phyloP scores from a whole-genome alignment of 2,329 filamentous ascomycete genomes.

The Bisporella sp. region DNA sequence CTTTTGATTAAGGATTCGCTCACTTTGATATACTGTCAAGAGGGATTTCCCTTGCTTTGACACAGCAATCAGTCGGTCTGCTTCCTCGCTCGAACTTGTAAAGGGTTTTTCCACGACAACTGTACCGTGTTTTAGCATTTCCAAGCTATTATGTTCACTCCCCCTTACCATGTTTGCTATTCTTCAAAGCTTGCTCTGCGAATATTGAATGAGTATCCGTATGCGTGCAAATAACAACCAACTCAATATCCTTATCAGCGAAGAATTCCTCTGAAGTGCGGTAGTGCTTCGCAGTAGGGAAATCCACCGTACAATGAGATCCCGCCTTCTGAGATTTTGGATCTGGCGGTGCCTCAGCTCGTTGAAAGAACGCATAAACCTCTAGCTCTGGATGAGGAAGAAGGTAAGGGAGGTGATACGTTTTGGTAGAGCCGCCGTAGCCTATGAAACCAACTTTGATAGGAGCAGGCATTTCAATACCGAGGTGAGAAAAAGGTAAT shows the following conservation, averaged over 20 bases:
- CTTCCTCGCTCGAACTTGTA: conserved; percentile 26
- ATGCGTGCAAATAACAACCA: conserved; percentile 30
- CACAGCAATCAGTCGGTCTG: conserved; percentile 26
- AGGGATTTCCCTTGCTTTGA: conserved; percentile 25
- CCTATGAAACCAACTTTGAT: conserved; percentile 44
- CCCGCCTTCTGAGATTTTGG: conserved; percentile 24
- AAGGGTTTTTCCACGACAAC: conserved; percentile 34
- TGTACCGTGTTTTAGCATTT: conserved; percentile 7
- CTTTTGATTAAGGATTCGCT: neutral
- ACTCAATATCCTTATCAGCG: conserved; percentile 26
- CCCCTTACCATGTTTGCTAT: conserved; percentile 31
- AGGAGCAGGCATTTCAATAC: conserved; percentile 4
- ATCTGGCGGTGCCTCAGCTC: conserved; percentile 30
- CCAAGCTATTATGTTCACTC: neutral
- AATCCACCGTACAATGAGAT: conserved; percentile 42
- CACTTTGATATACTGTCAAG: conserved; percentile 32
- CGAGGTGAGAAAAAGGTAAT: too few species aligned
- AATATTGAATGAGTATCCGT: conserved; percentile 26
- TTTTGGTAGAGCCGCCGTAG: conserved; percentile 41
- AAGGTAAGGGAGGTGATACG: conserved; percentile 45
- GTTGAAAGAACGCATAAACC: conserved; percentile 41
- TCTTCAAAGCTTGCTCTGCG: conserved; percentile 26
- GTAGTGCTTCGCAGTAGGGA: conserved; percentile 32
- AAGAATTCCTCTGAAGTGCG: conserved; percentile 28
- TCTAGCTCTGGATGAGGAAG: conserved; percentile 37